Evolutionary conservation across 345 rosid genomes (phyloP), one percentile per base, ranked within the genome.

Genomic region (Moringa oleifera): DNA sequence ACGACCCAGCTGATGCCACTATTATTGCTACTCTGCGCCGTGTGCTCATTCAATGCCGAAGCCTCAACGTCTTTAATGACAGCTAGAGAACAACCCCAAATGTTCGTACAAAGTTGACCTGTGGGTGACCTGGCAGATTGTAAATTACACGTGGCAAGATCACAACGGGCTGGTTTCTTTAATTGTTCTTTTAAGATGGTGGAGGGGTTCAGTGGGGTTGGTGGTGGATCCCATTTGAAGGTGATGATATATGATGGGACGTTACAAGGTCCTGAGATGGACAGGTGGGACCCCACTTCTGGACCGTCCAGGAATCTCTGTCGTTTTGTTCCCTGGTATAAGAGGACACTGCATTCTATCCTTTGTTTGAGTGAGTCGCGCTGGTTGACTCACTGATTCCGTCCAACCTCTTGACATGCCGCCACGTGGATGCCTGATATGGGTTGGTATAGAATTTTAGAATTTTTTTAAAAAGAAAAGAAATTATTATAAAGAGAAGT

Each of bases 291-390:
- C 24, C 72, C 79, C 58, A 53, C 6, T 16, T 16, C 9, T 7
- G 24, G 62, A 61, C 50, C 66, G 52, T 0, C 66, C 62, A 77
- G 78, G 82, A 78, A 85, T 80, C 87, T 85, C 71, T 82, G 82
- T 76, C 79, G 78, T 76, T 70, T 47, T 74, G 79, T 73, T 80
- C 64, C 69, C 63, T 56, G 64, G 45, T 59, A 49, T 70, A 59
- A n/a, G 55, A 68, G 41, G 56, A 59, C 64, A 73, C 47, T 37
- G 13, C 18, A 11, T 33, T 33, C 37, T 11, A 5, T 33, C n/a
- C 13, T 41, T 41, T 15, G 47, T 41, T 41, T 41, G 47, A 4
- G 6, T 11, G 47, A 7, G 2, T 41, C 47, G 47, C 12, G 12
- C 17, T 7, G 12, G 47, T 41, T 41, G 47, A 41, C 47, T 15